Base-by-base conservation (phyloP, 306 rosid species). In the Crataegus laevigata region DNA sequence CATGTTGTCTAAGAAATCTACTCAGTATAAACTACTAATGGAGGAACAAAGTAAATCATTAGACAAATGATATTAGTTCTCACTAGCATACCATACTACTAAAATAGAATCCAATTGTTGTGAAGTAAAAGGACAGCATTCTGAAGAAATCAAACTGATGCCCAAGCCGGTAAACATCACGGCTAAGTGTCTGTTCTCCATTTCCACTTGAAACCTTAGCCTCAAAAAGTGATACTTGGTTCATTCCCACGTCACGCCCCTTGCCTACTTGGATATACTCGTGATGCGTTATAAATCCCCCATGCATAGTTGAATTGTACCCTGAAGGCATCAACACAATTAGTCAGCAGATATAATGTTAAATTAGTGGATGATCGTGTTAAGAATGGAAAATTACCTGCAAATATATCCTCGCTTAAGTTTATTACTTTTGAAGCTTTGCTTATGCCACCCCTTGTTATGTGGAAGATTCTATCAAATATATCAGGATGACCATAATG, bases 401-500 rank as follows among this genome's bases (percentile, higher is more conserved):
- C 91, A 90, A 90, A 94, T 75, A 94, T 88, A 69, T 94, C 96
- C 80, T 94, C 99, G 81, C 99, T 94, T 28, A 90, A 85, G 89
- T 94, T 94, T 38, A 94, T 87, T 77, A 83, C 80, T 88, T 80
- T 90, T 60, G 99, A 94, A 75, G 99, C 99, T 84, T 94, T 94
- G 80, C 99, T 92, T 82, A 92, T 85, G 86, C 99, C 99, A 75
- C 99, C 99, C 81, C 97, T 90, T 75, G 99, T 94, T 83, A 92
- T 81, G 89, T 94, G 99, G 89, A 94, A 92, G 80, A 94, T 77
- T 92, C 99, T 84, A 76, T 94, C 99, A 84, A 92, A 94, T 85
- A 94, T 89, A 88, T 92, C 97, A 11, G 99, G 96, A 88, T 94
- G 99, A 29, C 99, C 99, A 79, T 94, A 94, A 85, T 94, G 99